A percentile compares a stretch with the other conserved stretches of the same genome.
phyloP scores from a whole-genome alignment of 495 filamentous ascomycete species.

The Staphylotrichum tortipilum region DNA sequence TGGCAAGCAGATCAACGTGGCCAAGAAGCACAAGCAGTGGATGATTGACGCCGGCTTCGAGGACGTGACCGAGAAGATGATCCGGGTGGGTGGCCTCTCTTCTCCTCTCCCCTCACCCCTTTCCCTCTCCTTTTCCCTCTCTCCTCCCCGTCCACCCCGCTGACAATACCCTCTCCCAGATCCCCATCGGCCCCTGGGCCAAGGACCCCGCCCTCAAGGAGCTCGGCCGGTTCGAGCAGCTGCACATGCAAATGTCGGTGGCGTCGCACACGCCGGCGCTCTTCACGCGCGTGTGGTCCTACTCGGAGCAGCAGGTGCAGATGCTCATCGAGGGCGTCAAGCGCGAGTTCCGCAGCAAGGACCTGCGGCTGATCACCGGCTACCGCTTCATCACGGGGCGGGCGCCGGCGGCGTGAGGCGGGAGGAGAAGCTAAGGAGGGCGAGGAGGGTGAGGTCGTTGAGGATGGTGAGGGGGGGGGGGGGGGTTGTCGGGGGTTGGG shows the following conservation, averaged over 20 bases:
- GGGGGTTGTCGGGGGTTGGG: too few relatives aligned
- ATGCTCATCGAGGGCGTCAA: constrained; percentile 21
- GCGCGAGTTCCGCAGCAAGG: constrained; percentile 19
- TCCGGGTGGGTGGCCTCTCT: constrained; percentile 4
- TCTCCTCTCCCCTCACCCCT: constrained; percentile 14
- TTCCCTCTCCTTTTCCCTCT: constrained; percentile 16
- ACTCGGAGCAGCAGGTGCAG: constrained; percentile 9
- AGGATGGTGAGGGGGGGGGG: too few relatives aligned
- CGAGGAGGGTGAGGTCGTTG: too few relatives aligned
- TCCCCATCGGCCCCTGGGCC: constrained; percentile 47
- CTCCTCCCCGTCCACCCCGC: neutral
- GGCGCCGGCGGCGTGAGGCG: too few relatives aligned
- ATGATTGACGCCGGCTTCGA: constrained; percentile 37
- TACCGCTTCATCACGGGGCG: constrained; percentile 19
- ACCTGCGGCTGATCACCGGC: constrained; percentile 18
- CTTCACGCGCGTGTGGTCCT: constrained; percentile 7
- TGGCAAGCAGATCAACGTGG: constrained; percentile 40
- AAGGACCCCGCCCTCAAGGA: constrained; percentile 42
- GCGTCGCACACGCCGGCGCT: constrained; percentile 17
- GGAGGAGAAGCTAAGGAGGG: too few relatives aligned
- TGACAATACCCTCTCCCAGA: constrained; percentile 19
- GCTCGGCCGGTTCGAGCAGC: constrained; percentile 33
- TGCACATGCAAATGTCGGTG: constrained; percentile 20
- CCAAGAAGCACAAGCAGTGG: constrained; percentile 28
- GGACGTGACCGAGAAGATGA: constrained; percentile 28